Evolutionary conservation across 2,329 filamentous ascomycete species (phyloP).

Genomic region (Ophiocordyceps robertsii): DNA sequence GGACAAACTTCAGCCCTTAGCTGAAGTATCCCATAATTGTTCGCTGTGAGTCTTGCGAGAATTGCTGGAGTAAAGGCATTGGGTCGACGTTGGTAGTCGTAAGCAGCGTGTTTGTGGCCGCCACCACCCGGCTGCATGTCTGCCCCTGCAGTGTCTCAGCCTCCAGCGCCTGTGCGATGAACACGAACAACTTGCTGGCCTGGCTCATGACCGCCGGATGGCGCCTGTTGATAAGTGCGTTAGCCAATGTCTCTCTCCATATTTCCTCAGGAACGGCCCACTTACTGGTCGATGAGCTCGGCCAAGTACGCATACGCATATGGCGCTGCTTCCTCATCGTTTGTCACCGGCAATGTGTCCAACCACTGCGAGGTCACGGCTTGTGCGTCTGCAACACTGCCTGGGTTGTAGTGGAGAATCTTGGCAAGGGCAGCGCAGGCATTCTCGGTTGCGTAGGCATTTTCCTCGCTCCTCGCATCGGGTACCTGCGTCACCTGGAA

Average conservation of each 20-base stretch:
- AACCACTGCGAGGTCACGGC: conserved; percentile 76
- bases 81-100: conserved; percentile 62
- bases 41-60: conserved; percentile 69
- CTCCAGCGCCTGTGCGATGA: conserved; percentile 79
- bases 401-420: conserved; percentile 80
- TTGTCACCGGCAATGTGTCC: conserved; percentile 77
- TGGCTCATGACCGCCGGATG: conserved; percentile 69
- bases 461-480: conserved; percentile 77
- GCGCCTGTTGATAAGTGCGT: conserved; percentile 45
- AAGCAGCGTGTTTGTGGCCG: conserved; percentile 66
- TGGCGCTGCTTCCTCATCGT: conserved; percentile 93
- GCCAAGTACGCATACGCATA: conserved; percentile 90
- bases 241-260: conserved; percentile 7
- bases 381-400: conserved; percentile 62
- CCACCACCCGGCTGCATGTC: conserved; percentile 63
- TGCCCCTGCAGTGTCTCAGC: conserved; percentile 80
- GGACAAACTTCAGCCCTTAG: conserved; percentile 21
- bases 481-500: conserved; percentile 75
- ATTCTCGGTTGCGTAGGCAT: conserved; percentile 95
- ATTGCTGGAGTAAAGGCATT: conserved; percentile 58
- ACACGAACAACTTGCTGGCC: conserved; percentile 69
- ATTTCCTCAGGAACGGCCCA: conserved; percentile 12
- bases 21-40: conserved; percentile 68
- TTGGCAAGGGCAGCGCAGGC: conserved; percentile 94
- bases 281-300: conserved; percentile 89